Base-by-base conservation (phyloP, 768 basidiomycete species). In the Lentinula detonsa region DNA sequence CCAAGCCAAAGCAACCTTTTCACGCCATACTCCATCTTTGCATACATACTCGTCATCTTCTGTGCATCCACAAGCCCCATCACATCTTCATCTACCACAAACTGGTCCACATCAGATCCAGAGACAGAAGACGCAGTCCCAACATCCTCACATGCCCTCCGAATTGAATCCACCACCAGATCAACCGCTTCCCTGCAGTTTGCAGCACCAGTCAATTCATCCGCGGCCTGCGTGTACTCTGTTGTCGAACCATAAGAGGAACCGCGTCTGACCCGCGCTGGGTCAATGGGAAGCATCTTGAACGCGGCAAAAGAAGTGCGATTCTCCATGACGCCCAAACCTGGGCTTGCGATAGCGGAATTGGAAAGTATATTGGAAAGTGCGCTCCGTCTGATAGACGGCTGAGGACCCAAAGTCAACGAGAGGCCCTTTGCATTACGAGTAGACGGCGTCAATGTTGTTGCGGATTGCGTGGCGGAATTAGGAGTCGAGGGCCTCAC, bases 11-110 rank as follows among this genome's bases (percentile, higher is more conserved):
- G 73, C 69, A 96, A 75, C 64, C 93, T 79, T 79, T 95, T 98
- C 55, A 97, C 80, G 0, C 91, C 92, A 71, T 96, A 93, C 69
- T 97, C 95, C 85, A 96, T 89, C 75, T 94, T 93, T 13, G 93
- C 85, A 71, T 92, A 90, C 65, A 95, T 78, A 63, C 86, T 91
- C 2, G 93, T 97, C 78, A 88, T 86, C 58, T 84, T 81, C 70
- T 89, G 86, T 2, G 95, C 95, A 65, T 97, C 93, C 6, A 81
- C 80, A 65, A 95, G 70, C 91, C 92, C 88, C 21, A 96, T 89
- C 34, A 96, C 84, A 69, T 93, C 93, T 65, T 81, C 82, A 40
- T 86, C 77, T 1, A 66, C 74, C 50, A 95, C 75, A 64, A 92
- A 84, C 1, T 74, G 72, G 8, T 73, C 76, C 15, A 74, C 73